Evolutionary conservation across 108 stramenopile species (phyloP), one percentile per base, ranked within the genome.

Genomic region (Cyclotella cryptica): DNA sequence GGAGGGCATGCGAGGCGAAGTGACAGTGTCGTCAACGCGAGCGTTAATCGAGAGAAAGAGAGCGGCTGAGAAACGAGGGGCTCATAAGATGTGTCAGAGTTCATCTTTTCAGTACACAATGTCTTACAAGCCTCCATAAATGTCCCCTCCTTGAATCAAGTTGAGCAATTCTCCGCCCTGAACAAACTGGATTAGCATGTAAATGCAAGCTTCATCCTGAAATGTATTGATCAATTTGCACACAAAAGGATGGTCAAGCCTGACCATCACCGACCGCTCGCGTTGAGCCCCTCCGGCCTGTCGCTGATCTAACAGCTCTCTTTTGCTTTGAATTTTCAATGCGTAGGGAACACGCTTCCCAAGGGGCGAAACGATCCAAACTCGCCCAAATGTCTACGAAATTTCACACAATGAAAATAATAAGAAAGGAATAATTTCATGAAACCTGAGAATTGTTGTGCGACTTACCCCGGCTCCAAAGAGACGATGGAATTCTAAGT

Each of bases 251-350:
- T 98, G 98, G 44, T 95, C 87, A 51, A 97, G 84, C 30, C 84
- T 86, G 41, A 87, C 79, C 91, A 99, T 94, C 71, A 98, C 90
- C 51, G 93, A 84, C 78, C 98, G 98, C 84, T 99, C 99, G 57
- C 97, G 89, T 63, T 97, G 78, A 8, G 98, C 96, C 66, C 97
- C 96, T 46, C 90, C 81, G 41, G 96, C 88, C 86, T 99, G 99
- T 39, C 95, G 88, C 21, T 87, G 86, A 40, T 89, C 76, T 27
- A 96, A 71, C 42, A 98, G 68, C 65, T 92, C 85, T 13, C 87
- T 74, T 81, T 99, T 99, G 72, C 68, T 79, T 85, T 98, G 96
- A 62, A 91, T 91, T 78, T 99, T 99, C 65, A 98, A 78, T 0
- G 98, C 98, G 67, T 92, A 98, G 3, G 96, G 85, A 24, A 81